Base-by-base conservation (phyloP, 768 basidiomycete species). In the Cyclocybe aegerita region DNA sequence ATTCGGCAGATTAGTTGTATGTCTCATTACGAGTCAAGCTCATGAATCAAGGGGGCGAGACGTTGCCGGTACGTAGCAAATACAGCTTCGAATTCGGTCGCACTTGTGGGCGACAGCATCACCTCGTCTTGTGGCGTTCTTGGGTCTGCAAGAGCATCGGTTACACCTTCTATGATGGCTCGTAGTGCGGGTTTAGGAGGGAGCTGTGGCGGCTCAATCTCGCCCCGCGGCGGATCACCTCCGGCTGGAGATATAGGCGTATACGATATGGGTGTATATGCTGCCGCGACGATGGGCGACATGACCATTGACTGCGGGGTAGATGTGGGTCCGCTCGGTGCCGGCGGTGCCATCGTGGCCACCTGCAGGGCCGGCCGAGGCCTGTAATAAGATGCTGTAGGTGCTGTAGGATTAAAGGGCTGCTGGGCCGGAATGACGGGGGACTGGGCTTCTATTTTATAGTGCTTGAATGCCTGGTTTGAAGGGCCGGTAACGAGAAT, bases 11-110 rank as follows among this genome's bases (percentile, higher is more conserved):
- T 43, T 42, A 14, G 32, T 30, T 32, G n/a, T 15, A 8, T 37
- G 14, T 29, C 6, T 14, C 36, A 33, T 49, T 15, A 50, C 32
- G 49, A 32, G 35, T 46, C 51, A 17, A 61, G 49, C 8, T 34
- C 35, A 10, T 52, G 54, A 37, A 51, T 40, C 10, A 61, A 39
- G 4, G 49, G 43, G 31, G 48, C 33, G 30, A 62, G 33, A 38
- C 54, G 52, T 32, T 48, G 43, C 43, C 57, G 50, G 47, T 59
- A 60, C 2, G 55, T 42, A 7, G 48, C 50, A 34, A 64, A 66
- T 50, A 60, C 53, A 6, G 52, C 58, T 11, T 55, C 43, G 46
- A 60, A 61, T 48, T 64, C 60, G 10, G 51, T 48, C 16, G 60
- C 49, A 3, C 54, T 56, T n/a, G 37, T 49, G 8, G 60, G 57